Conservation (phyloP, 306 rosid species). For the Prunus armeniaca region DNA sequence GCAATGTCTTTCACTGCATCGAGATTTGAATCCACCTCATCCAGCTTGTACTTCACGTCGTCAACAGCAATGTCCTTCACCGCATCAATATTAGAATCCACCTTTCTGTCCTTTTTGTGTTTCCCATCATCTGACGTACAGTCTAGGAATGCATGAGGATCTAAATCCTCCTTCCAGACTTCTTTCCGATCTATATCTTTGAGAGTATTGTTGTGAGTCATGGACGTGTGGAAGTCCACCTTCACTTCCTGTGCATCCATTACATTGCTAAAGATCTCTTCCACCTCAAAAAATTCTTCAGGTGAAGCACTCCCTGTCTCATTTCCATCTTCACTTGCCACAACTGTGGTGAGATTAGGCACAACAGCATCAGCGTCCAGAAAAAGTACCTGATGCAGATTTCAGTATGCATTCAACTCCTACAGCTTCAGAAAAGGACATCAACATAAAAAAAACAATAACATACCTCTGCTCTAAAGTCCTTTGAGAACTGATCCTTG, state of each 20-base stretch:
- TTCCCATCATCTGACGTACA: conserved; percentile 63
- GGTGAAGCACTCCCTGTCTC: conserved; percentile 84
- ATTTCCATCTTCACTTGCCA: conserved; percentile 55
- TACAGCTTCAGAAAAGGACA: conserved; percentile 36
- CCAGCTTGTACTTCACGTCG: conserved; percentile 70
- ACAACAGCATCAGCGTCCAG: conserved; percentile 87
- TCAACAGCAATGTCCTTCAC: conserved; percentile 91
- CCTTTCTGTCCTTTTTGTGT: conserved; percentile 46
- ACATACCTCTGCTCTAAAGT: conserved; percentile 92
- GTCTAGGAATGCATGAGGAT: conserved; percentile 69
- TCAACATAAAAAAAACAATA: conserved; percentile 30
- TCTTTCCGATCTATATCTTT: conserved; percentile 44
- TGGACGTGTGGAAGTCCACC: conserved; percentile 42
- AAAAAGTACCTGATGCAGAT: conserved; percentile 88
- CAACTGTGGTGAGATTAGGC: conserved; percentile 64
- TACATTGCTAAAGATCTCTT: conserved; percentile 85
- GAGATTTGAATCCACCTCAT: conserved; percentile 48
- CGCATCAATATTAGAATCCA: conserved; percentile 44
- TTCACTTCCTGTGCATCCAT: conserved; percentile 69
- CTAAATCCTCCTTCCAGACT: conserved; percentile 70
- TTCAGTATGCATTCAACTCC: conserved; percentile 66
- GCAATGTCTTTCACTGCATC: conserved; percentile 81
- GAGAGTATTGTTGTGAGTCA: conserved; percentile 33
- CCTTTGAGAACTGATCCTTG: conserved; percentile 78
- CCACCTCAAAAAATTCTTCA: conserved; percentile 96